phyloP scores from a whole-genome alignment of 257 asterid species.

The Solanum virginianum region DNA sequence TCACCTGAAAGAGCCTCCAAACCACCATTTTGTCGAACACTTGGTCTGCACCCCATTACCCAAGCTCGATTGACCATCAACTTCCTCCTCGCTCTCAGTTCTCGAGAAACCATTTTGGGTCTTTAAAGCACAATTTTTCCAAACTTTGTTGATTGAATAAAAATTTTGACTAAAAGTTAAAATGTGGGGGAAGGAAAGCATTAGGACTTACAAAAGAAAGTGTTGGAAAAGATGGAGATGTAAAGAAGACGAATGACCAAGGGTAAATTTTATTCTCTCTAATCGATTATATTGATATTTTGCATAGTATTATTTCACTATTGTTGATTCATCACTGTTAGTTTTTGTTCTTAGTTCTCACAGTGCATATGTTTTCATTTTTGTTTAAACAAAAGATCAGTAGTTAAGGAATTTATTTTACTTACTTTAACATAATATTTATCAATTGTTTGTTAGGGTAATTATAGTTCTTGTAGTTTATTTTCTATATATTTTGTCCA shows the following conservation, averaged over 20 bases:
- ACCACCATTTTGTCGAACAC: constrained; percentile 67
- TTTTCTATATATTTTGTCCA: too few species aligned
- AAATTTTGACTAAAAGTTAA: not conserved
- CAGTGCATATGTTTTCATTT: too few species aligned
- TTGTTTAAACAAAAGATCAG: too few species aligned
- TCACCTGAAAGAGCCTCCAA: too few species aligned
- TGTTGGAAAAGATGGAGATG: not conserved
- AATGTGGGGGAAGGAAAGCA: not conserved
- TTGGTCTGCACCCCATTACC: constrained; percentile 15
- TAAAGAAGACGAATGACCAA: not conserved
- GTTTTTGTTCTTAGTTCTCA: too few species aligned
- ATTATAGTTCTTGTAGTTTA: too few species aligned
- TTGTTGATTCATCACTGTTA: too few species aligned
- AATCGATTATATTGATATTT: too few species aligned
- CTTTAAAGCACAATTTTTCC: not conserved
- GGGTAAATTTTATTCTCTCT: not conserved
- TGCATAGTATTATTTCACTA: too few species aligned
- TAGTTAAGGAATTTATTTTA: too few species aligned
- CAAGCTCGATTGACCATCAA: not conserved
- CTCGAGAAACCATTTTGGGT: constrained; percentile 5
- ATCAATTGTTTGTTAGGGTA: too few species aligned
- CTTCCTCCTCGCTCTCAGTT: not conserved
- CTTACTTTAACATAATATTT: too few species aligned
- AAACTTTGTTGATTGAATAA: not conserved
- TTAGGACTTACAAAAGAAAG: not conserved